These are phyloP conservation scores for Asterella californica DNA, from an alignment of 225 moss, liverwort and hornwort genomes.

Conservation along the genomic window DNA sequence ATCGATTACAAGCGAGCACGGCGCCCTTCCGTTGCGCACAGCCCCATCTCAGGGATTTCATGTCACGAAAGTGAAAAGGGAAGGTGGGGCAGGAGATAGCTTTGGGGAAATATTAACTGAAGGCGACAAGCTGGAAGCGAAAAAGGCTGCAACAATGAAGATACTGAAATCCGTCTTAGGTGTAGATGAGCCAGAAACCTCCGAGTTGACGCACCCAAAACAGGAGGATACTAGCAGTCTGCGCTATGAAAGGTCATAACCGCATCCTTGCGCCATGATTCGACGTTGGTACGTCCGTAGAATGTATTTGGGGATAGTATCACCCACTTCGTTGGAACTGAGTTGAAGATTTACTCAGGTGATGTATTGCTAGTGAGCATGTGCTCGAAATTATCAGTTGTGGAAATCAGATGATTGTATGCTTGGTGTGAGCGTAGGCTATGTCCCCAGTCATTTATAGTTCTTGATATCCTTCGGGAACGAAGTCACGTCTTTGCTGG, in stretches of 20 bases:
- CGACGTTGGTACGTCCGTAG: not conserved
- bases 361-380: too few relatives aligned
- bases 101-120: not conserved
- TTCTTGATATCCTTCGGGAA: not conserved
- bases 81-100: not conserved
- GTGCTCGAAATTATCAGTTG: too few relatives aligned
- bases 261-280: not conserved
- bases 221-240: constrained; percentile 1
- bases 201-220: not conserved
- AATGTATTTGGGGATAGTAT: not conserved
- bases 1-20: not conserved
- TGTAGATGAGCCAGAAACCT: not conserved
- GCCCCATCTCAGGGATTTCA: not conserved
- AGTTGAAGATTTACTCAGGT: too few relatives aligned
- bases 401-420: not conserved
- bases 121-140: not conserved
- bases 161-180: constrained; percentile 12
- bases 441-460: not conserved
- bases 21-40: not conserved
- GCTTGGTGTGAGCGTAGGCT: not conserved
- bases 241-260: constrained; percentile 22
- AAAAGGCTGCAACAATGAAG: not conserved
- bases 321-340: not conserved
- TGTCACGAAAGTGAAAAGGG: not conserved
- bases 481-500: not conserved